Base-by-base conservation (phyloP, 192 early-diverging fungal genomes). In the Chytriomyces hyalinus region DNA sequence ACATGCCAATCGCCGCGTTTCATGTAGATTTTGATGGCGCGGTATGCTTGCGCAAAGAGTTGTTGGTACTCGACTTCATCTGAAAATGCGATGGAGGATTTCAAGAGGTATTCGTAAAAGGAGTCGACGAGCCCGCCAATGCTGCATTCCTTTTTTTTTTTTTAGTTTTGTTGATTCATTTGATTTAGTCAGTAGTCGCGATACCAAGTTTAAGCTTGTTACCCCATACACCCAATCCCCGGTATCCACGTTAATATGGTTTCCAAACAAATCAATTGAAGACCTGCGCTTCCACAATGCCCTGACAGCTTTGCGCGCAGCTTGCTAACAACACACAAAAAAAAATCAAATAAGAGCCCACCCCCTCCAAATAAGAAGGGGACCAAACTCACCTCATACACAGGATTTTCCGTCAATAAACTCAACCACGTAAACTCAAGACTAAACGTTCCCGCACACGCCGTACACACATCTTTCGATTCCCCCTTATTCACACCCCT, bases 341-440 rank as follows among this genome's bases (percentile, higher is more conserved):
- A n/a, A 13, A 57, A n/a, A 57, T n/a, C 47, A 45, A 6, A 59
- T 10, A 57, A 73, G 1, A 17, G 59, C 5, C 8, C 15, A 0
- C 57, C n/a, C 5, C 26, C 7, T 59, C 36, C 5, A 5, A 44
- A 36, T n/a, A n/a, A n/a, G 50, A 82, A 5, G 4, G 22, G 48
- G 22, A 68, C n/a, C 66, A 68, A 0, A 49, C 49, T 43, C 83
- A 89, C 91, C 82, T 97, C 95, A 79, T 92, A 96, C 28, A 82
- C 75, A 6, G 86, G 82, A 80, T 95, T 86, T 26, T 26, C 24
- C 24, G 24, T 26, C 24, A 26, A 26, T n/a, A 93, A 84, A 74
- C 93, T 94, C 36, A 97, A 80, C n/a, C 91, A 90, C 48, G 92
- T 92, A 87, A 96, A 97, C 73, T 97, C 95, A 7, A 97, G 80